Conservation (phyloP, 108 stramenopile genomes). For the Seminavis robusta region DNA sequence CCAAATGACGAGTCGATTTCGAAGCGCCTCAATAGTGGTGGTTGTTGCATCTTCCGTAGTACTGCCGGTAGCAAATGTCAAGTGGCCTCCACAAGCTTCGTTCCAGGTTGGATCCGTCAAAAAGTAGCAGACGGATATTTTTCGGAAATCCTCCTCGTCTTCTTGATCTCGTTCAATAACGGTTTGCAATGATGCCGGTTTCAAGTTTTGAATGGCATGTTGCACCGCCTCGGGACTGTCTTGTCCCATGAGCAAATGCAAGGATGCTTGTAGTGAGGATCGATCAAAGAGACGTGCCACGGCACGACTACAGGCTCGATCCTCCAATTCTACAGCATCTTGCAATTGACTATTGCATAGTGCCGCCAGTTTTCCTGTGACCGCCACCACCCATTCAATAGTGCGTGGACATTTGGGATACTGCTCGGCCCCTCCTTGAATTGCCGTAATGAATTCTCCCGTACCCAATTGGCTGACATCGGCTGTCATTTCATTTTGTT, state of each 20-base stretch:
- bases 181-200: not conserved
- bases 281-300: too few species aligned
- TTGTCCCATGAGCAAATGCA: constrained; percentile 25
- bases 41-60: constrained; percentile 6
- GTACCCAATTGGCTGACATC: constrained; percentile 28
- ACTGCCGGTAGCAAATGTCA: too few species aligned
- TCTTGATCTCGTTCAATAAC: constrained; percentile 11
- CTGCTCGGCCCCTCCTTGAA: constrained; percentile 39
- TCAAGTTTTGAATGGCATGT: not conserved
- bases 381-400: constrained; percentile 31
- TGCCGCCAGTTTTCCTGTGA: too few species aligned
- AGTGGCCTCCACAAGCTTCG: constrained; percentile 25
- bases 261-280: constrained; percentile 28
- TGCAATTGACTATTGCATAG: too few species aligned
- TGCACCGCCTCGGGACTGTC: constrained; percentile 6
- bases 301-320: too few species aligned
- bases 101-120: constrained; percentile 22
- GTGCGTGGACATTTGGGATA: constrained; percentile 29
- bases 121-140: constrained; percentile 31
- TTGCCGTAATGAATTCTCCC: constrained; percentile 25
- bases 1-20: constrained; percentile 34
- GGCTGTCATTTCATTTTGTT: constrained; percentile 24
- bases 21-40: constrained; percentile 7
- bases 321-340: too few species aligned
- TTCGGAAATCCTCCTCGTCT: constrained; percentile 15